Conservation (phyloP, 2,329 filamentous ascomycete species). For the Chaetomium strumarium region DNA sequence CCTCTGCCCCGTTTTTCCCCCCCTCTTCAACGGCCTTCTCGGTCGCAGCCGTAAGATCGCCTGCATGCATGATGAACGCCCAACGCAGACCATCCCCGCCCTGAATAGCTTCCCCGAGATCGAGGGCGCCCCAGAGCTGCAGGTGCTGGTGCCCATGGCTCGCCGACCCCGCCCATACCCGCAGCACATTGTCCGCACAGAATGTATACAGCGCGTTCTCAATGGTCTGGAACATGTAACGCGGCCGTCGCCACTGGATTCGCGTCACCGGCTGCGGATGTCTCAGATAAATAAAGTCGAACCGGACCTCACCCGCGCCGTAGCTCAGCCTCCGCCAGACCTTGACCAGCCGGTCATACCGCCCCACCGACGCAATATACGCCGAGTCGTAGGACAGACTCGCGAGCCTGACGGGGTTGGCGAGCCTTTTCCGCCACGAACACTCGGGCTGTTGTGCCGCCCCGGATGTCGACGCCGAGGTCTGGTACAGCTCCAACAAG, state of each 20-base stretch:
- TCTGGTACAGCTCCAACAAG: constrained; percentile 59
- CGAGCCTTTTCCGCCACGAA: constrained; percentile 70
- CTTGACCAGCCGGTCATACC: constrained; percentile 78
- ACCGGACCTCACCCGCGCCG: constrained; percentile 73
- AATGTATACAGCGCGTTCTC: constrained; percentile 89
- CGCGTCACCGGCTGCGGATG: constrained; percentile 77
- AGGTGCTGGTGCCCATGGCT: constrained; percentile 65
- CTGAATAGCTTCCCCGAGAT: constrained; percentile 67
- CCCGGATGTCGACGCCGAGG: constrained; percentile 29
- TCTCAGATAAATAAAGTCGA: constrained; percentile 85
- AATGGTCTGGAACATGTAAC: constrained; percentile 68
- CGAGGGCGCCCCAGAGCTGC: constrained; percentile 73
- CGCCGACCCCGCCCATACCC: constrained; percentile 78
- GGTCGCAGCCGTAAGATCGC: constrained; percentile 71
- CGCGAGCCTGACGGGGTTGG: constrained; percentile 68
- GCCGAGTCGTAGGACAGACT: constrained; percentile 80
- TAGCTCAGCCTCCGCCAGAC: constrained; percentile 87
- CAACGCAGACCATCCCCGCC: constrained; percentile 45
- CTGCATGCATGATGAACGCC: constrained; percentile 76
- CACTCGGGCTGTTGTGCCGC: constrained; percentile 36
- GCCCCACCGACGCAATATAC: constrained; percentile 75
- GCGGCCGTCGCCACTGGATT: constrained; percentile 78
- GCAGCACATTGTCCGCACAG: constrained; percentile 71
- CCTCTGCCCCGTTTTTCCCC: constrained; percentile 51
- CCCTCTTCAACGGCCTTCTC: constrained; percentile 64